Base-by-base conservation (phyloP, 2,329 filamentous ascomycete genomes). In the Fusarium odoratissimum region DNA sequence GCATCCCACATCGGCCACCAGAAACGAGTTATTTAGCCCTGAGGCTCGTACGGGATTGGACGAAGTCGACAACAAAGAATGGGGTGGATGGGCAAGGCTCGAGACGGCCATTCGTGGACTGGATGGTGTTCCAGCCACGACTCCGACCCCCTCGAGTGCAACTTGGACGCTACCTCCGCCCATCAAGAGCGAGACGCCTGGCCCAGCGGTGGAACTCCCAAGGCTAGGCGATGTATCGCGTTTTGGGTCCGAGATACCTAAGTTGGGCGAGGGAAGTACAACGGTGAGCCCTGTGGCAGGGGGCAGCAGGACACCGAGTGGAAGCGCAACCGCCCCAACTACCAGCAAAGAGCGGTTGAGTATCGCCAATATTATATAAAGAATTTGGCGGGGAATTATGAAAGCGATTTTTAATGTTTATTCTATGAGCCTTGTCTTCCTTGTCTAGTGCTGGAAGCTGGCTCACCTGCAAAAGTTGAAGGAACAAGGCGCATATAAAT, bases 1-100 rank as follows among this genome's bases (percentile, higher is more conserved):
- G 58, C 64, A 54, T 56, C 73, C 49, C 54, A 51, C 73, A 30
- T 62, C 75, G 72, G 71, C 79, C 60, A 46, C 69, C 60, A 82
- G 82, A 31, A 84, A 80, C 52, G 81, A 80, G 12, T 77, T 85
- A 23, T 85, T 81, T 75, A 88, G 82, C 70, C 79, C 77, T n/a
- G 88, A 86, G 66, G 83, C 81, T 60, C 81, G 86, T 66, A 86
- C 86, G 19, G 85, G 87, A 0, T 81, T 91, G 17, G 87, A 85
- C 0, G 86, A 86, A 30, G 86, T 88, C 16, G 89, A 91, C 72
- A 84, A 85, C 48, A 85, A 87, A 59, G 91, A 93, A 51, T 97
- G 94, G 93, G 90, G 91, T 57, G 93, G 93, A 5, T 98, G 95
- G 95, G 89, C 90, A 28, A 88, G 89, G 69, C 84, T 97, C 19